A percentile compares a stretch with the other conserved stretches of the same genome.
Evolutionary conservation across 2,329 filamentous ascomycete species (phyloP).

Genomic region (Rutstroemia sp.): DNA sequence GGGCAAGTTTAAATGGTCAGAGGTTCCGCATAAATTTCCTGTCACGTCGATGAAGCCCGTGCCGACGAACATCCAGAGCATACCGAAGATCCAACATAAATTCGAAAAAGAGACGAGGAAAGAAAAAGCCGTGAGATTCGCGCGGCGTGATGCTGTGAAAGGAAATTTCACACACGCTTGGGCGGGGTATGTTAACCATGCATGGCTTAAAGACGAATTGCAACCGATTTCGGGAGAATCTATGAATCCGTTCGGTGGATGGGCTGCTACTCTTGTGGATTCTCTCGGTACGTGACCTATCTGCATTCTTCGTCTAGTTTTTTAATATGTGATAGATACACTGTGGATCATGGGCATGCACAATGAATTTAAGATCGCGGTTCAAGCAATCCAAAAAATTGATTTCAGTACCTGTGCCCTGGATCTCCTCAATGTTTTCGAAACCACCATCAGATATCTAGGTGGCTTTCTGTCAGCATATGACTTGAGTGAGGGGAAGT

Average conservation of each 20-base stretch:
- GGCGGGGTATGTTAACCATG: constrained; percentile 70
- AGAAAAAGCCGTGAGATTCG: constrained; percentile 9
- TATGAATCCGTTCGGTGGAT: constrained; percentile 79
- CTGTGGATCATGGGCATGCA: constrained; percentile 78
- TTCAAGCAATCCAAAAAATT: constrained; percentile 61
- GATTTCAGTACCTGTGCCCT: constrained; percentile 19
- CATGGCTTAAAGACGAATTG: constrained; percentile 82
- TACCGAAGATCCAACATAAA: constrained; percentile 20
- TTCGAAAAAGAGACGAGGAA: constrained; percentile 12
- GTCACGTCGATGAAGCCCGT: constrained; percentile 9
- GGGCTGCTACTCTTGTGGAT: constrained; percentile 82
- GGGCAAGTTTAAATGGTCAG: not conserved
- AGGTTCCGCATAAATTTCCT: constrained; percentile 7
- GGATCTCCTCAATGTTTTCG: constrained; percentile 30
- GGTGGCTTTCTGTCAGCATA: constrained; percentile 32
- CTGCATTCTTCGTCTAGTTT: too few relatives aligned
- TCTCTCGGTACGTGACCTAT: not conserved
- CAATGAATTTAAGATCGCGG: constrained; percentile 57
- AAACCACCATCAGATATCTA: constrained; percentile 34
- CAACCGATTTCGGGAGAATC: constrained; percentile 58
- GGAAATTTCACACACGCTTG: constrained; percentile 43
- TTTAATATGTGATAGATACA: constrained; percentile 51
- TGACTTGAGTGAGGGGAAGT: constrained; percentile 26
- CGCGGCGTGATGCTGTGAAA: constrained; percentile 17
- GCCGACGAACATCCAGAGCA: constrained; percentile 2